phyloP scores from a whole-genome alignment of 176 grass and related monocot species.

The Carex littledalei region DNA sequence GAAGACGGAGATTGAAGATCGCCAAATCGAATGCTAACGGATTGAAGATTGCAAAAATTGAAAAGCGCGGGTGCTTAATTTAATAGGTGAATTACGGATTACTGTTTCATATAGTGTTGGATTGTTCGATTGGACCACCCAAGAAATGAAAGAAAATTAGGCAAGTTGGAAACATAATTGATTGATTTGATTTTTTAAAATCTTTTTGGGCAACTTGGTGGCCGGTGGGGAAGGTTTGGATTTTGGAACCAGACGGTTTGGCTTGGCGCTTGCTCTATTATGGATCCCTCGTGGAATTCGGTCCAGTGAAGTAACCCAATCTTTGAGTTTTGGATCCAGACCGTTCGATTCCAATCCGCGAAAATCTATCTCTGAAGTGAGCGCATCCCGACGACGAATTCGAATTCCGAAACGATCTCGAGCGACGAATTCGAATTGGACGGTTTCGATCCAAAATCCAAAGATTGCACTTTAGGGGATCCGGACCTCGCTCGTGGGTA shows the following conservation, averaged over 20 bases:
- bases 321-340: no score
- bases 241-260: no score
- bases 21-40: neutral
- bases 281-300: no score
- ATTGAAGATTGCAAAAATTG: neutral
- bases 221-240: no score
- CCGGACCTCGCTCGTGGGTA: neutral
- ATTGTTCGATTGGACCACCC: neutral
- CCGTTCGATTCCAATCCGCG: no score
- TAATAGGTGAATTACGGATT: neutral
- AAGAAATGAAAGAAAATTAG: neutral
- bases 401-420: neutral
- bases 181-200: neutral
- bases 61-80: neutral
- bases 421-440: no score
- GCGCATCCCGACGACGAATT: no score
- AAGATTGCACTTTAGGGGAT: no score
- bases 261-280: no score
- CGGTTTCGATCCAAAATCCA: no score
- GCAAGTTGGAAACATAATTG: neutral
- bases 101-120: neutral
- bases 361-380: no score
- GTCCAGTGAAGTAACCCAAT: no score
- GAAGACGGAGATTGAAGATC: neutral
- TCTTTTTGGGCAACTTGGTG: neutral